These are phyloP conservation scores for Aureobasidium melanogenum DNA, from an alignment of 2,329 filamentous ascomycete genomes.

Conservation along the genomic window DNA sequence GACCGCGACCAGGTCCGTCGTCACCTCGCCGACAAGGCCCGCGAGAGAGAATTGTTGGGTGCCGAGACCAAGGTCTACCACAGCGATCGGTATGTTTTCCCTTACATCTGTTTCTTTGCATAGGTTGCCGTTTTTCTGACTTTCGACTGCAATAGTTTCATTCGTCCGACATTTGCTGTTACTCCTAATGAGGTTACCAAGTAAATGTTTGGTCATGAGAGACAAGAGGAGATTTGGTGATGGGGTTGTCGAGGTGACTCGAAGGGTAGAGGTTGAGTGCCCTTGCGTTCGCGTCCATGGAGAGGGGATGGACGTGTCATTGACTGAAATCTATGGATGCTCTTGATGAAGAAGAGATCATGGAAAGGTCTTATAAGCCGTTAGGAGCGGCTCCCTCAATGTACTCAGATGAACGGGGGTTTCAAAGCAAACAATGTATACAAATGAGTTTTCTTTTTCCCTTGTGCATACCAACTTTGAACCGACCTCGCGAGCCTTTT, in stretches of 20 bases:
- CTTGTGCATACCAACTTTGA: neutral
- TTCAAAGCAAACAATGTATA: neutral
- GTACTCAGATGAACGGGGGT: neutral
- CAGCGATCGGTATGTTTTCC: slow-evolving; percentile 66
- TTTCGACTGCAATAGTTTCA: slow-evolving; percentile 53
- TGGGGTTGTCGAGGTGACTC: neutral
- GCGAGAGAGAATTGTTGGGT: slow-evolving; percentile 85
- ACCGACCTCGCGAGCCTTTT: too few relatives aligned
- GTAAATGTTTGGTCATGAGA: slow-evolving; percentile 26
- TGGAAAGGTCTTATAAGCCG: neutral
- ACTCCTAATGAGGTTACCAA: slow-evolving; percentile 55
- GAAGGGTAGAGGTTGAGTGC: neutral
- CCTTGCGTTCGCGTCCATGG: neutral
- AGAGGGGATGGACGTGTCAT: neutral
- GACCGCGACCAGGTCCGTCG: slow-evolving; percentile 89
- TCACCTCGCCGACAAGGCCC: slow-evolving; percentile 73
- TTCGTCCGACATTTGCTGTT: slow-evolving; percentile 70
- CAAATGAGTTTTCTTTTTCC: neutral
- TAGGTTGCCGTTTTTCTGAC: too few relatives aligned
- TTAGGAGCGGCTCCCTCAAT: slow-evolving; percentile 11
- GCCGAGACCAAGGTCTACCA: slow-evolving; percentile 80
- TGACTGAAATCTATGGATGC: neutral
- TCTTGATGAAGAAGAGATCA: neutral
- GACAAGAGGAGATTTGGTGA: neutral
- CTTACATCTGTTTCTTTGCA: too few relatives aligned